These are phyloP conservation scores for Coriolopsis trogii DNA, from an alignment of 1,284 basidiomycete species.

Conservation along the genomic window DNA sequence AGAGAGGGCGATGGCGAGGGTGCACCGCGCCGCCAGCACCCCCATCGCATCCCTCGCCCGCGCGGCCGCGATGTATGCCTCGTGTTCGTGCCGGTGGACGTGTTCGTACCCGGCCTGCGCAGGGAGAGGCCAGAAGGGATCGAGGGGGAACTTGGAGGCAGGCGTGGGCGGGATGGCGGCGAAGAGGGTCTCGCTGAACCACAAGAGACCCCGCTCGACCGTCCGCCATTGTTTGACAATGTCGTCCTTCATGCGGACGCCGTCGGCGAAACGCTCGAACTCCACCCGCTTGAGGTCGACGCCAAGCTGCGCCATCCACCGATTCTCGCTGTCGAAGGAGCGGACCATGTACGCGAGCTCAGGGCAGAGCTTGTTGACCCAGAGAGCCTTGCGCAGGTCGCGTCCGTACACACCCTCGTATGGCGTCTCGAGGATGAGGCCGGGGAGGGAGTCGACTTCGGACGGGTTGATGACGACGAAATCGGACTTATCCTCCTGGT, in stretches of 20 bases:
- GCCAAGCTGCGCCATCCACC: neutral
- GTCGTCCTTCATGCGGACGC: neutral
- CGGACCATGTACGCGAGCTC: conserved; percentile 13
- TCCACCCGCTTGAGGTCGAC: neutral
- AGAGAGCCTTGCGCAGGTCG: conserved; percentile 2
- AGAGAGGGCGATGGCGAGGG: conserved; percentile 7
- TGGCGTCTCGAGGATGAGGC: too few species aligned
- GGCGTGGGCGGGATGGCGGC: neutral
- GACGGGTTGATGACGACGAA: too few species aligned
- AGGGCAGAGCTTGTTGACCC: neutral
- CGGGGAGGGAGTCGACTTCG: too few species aligned
- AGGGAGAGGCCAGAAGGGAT: neutral
- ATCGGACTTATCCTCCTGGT: too few species aligned
- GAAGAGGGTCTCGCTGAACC: neutral
- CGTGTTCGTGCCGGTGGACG: too few species aligned
- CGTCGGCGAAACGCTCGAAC: neutral
- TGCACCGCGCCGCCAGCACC: conserved; percentile 5
- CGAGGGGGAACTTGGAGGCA: neutral
- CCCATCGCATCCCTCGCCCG: neutral
- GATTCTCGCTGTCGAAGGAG: neutral
- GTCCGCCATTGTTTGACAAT: neutral
- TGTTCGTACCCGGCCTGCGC: neutral
- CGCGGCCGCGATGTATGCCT: neutral
- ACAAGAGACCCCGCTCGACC: neutral
- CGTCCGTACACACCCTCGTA: neutral